Evolutionary conservation across 495 filamentous ascomycete genomes (phyloP).

Genomic region (Bacidia rubella): DNA sequence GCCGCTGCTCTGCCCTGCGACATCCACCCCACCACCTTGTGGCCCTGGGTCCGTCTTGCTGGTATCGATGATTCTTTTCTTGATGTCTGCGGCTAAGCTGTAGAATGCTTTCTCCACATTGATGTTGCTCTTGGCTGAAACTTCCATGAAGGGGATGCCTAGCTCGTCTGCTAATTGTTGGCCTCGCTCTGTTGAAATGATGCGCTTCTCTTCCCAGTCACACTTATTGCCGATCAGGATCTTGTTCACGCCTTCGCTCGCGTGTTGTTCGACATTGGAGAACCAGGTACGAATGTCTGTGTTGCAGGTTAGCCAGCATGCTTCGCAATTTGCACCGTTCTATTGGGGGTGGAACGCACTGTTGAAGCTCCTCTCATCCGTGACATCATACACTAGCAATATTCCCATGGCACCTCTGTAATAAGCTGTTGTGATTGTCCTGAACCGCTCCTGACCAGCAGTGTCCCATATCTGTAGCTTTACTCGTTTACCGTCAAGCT

Average conservation of each 20-base stretch:
- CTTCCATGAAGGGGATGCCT: constrained; percentile 95
- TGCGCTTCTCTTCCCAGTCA: constrained; percentile 98
- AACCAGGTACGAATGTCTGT: constrained; percentile 98
- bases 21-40: constrained; percentile 46
- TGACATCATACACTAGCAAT: constrained; percentile 95
- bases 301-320: background rate
- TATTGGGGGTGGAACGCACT: constrained; percentile 52
- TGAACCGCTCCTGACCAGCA: constrained; percentile 92
- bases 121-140: constrained; percentile 96
- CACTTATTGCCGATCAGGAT: constrained; percentile 99
- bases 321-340: too few relatives aligned
- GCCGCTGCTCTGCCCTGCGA: constrained; percentile 49
- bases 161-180: constrained; percentile 91
- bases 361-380: constrained; percentile 91
- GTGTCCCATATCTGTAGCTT: constrained; percentile 99
- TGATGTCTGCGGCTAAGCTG: constrained; percentile 88
- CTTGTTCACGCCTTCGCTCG: constrained; percentile 98
- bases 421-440: constrained; percentile 97
- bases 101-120: constrained; percentile 99
- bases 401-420: constrained; percentile 98
- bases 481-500: constrained; percentile 93
- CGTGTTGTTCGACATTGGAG: constrained; percentile 97
- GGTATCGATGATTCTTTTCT: constrained; percentile 84
- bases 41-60: constrained; percentile 62
- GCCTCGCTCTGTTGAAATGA: constrained; percentile 81